phyloP scores from a whole-genome alignment of 164 flowering plant species.

The Buxus sempervirens region DNA sequence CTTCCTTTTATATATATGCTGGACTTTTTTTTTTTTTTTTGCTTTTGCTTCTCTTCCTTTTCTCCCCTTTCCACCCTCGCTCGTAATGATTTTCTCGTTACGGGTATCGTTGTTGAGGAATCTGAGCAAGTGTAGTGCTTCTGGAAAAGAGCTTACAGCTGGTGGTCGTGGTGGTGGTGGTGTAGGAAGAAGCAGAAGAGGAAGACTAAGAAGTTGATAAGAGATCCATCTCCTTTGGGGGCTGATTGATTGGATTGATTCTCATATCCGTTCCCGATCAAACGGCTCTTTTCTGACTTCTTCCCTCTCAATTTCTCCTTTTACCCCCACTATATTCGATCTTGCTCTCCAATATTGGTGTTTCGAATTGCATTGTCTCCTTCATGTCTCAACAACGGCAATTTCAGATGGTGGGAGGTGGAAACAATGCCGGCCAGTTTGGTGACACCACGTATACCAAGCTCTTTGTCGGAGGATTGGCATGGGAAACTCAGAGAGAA shows the following conservation, averaged over 20 bases:
- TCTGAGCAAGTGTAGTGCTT: constrained; percentile 33
- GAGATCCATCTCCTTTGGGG: too few relatives aligned
- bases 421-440: constrained; percentile 33
- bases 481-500: constrained; percentile 70
- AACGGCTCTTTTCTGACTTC: constrained; percentile 12
- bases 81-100: constrained; percentile 52
- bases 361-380: background rate
- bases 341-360: constrained; percentile 4
- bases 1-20: background rate
- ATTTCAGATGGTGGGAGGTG: constrained; percentile 43
- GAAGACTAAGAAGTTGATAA: constrained; percentile 14
- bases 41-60: constrained; percentile 8
- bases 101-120: constrained; percentile 45
- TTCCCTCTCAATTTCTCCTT: background rate
- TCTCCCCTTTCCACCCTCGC: constrained; percentile 21
- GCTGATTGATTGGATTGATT: constrained; percentile 26
- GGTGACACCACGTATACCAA: constrained; percentile 60
- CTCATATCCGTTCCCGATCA: constrained; percentile 11
- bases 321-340: too few relatives aligned
- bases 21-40: constrained; percentile 5
- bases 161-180: constrained; percentile 21
- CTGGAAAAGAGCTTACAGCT: constrained; percentile 26
- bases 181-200: constrained; percentile 8
- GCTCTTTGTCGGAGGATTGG: constrained; percentile 69
- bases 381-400: constrained; percentile 54